Percentiles rank a stretch among this genome's conserved stretches.
These are phyloP conservation scores for Eucalyptus dawsonii DNA, from an alignment of 345 rosid species.

Conservation along the genomic window DNA sequence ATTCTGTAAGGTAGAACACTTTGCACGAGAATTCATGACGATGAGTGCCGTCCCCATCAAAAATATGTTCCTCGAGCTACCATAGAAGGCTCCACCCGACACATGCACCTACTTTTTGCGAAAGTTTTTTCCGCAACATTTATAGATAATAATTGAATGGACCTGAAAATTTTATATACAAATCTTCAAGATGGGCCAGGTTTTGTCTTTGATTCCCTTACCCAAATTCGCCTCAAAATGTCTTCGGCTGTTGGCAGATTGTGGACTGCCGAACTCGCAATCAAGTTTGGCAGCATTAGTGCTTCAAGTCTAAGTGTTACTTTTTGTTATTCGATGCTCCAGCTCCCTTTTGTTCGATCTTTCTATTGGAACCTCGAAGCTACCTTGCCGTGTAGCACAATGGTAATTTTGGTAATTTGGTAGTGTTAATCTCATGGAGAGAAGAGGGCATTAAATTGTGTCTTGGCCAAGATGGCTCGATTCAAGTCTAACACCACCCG, in stretches of 20 bases:
- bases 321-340: not conserved
- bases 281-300: not conserved
- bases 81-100: not conserved
- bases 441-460: not conserved
- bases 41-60: not conserved
- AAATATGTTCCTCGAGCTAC: not conserved
- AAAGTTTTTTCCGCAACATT: not conserved
- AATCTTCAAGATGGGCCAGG: not conserved
- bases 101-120: not conserved
- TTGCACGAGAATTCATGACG: not conserved
- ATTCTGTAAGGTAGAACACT: not conserved
- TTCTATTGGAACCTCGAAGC: not conserved
- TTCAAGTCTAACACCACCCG: not conserved
- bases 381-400: not conserved
- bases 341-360: not conserved
- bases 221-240: not conserved
- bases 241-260: not conserved
- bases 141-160: not conserved
- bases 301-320: not conserved
- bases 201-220: not conserved
- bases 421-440: not conserved
- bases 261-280: not conserved
- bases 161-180: not conserved
- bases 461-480: not conserved
- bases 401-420: not conserved